Conservation (phyloP, 495 filamentous ascomycete species). For the Tetracladium marchalianum region DNA sequence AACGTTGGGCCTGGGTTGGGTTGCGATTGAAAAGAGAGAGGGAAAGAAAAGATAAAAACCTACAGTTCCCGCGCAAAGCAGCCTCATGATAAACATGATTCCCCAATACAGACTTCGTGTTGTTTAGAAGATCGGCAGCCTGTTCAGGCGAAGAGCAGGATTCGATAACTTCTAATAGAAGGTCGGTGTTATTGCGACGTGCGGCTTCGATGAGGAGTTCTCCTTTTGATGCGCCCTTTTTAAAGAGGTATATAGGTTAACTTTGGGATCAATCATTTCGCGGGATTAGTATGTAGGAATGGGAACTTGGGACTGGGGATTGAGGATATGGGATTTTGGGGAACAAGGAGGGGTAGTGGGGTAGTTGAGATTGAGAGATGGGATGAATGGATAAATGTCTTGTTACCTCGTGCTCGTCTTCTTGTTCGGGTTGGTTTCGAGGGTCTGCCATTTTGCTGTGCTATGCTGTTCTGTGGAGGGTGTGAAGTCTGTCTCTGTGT, state of each 20-base stretch:
- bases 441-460: conserved; percentile 30
- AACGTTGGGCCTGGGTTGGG: neutral
- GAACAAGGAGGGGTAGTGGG: neutral
- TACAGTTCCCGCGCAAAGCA: conserved; percentile 77
- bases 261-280: too few species aligned
- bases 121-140: conserved; percentile 66
- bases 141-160: conserved; percentile 30
- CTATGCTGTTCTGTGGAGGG: too few species aligned
- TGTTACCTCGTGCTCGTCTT: conserved; percentile 32
- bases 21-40: neutral
- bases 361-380: neutral
- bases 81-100: conserved; percentile 86
- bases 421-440: conserved; percentile 17
- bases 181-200: conserved; percentile 80
- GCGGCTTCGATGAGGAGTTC: conserved; percentile 90
- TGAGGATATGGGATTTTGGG: neutral
- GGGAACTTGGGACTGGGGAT: neutral
- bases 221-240: conserved; percentile 73
- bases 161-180: conserved; percentile 54
- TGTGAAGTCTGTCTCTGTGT: neutral
- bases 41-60: conserved; percentile 16
- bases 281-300: neutral
- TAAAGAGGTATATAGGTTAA: too few species aligned
- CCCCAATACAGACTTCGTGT: conserved; percentile 71
- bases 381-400: too few species aligned